These are phyloP conservation scores for Lasiodiplodia gonubiensis DNA, from an alignment of 2,329 filamentous ascomycete species.

Conservation along the genomic window DNA sequence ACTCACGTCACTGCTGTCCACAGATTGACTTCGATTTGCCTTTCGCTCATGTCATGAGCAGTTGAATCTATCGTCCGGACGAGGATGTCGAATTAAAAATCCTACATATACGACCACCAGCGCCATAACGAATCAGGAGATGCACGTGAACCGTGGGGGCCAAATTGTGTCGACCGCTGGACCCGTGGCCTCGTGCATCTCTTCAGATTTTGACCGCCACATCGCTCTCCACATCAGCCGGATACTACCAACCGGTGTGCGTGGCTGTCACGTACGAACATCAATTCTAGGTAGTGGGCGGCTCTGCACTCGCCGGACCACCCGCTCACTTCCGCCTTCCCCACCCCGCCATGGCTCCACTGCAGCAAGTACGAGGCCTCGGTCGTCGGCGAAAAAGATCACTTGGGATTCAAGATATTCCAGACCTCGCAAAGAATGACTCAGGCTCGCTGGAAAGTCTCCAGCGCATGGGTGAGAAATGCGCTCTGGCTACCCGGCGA, in stretches of 20 bases:
- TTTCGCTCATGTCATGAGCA: too few relatives aligned
- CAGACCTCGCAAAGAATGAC: neutral
- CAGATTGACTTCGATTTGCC: too few relatives aligned
- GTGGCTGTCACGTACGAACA: neutral
- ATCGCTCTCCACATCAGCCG: neutral
- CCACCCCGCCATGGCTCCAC: neutral
- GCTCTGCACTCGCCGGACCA: neutral
- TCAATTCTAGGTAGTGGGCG: neutral
- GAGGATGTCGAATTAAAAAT: too few relatives aligned
- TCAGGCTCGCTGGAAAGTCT: neutral
- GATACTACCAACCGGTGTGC: neutral
- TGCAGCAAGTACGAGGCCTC: neutral
- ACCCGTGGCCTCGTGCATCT: neutral
- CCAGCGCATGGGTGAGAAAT: conserved; percentile 5
- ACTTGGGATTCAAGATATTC: conserved; percentile 5
- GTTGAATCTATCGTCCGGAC: too few relatives aligned
- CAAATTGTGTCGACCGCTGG: neutral
- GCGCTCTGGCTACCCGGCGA: neutral
- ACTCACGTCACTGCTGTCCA: too few relatives aligned
- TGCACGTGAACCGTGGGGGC: neutral
- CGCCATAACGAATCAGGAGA: neutral
- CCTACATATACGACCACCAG: neutral
- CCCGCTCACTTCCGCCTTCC: neutral
- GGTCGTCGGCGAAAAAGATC: conserved; percentile 8
- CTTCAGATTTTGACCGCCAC: neutral